phyloP scores from a whole-genome alignment of 768 basidiomycete genomes.

The Cubamyces sp. region DNA sequence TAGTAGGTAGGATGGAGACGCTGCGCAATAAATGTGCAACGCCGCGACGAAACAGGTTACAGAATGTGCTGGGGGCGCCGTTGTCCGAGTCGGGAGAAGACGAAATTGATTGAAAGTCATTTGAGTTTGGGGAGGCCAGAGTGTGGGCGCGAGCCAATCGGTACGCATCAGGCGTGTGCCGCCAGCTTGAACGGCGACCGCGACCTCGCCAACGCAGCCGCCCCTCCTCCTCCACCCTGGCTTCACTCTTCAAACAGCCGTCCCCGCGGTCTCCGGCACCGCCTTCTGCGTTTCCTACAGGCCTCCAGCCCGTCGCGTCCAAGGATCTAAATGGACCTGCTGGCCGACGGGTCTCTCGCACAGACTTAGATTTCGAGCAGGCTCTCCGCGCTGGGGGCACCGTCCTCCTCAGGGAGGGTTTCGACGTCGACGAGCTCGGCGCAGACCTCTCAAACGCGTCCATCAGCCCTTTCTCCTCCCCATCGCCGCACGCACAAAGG shows the following conservation, averaged over 20 bases:
- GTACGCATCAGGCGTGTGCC: conserved; percentile 5
- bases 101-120: not conserved
- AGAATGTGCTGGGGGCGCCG: too few relatives aligned
- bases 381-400: conserved; percentile 71
- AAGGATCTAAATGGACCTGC: conserved; percentile 46
- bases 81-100: too few relatives aligned
- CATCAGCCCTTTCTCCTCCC: conserved; percentile 46
- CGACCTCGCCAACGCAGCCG: conserved; percentile 19
- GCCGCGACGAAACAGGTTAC: not conserved
- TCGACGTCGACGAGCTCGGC: conserved; percentile 72
- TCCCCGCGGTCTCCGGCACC: conserved; percentile 48
- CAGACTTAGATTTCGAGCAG: conserved; percentile 83
- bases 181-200: conserved; percentile 8
- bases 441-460: conserved; percentile 46
- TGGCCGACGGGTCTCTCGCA: conserved; percentile 63
- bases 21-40: conserved; percentile 12
- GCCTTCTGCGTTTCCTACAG: conserved; percentile 50
- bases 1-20: conserved; percentile 7
- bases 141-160: conserved; percentile 7
- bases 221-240: conserved; percentile 51
- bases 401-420: conserved; percentile 67
- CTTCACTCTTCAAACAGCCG: conserved; percentile 61
- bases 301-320: conserved; percentile 61
- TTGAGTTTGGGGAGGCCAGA: not conserved
- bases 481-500: conserved; percentile 43